Percentiles rank a stretch among this genome's conserved stretches.
These are phyloP conservation scores for Neolentinus lepideus DNA, from an alignment of 1,284 basidiomycete genomes.

Conservation along the genomic window DNA sequence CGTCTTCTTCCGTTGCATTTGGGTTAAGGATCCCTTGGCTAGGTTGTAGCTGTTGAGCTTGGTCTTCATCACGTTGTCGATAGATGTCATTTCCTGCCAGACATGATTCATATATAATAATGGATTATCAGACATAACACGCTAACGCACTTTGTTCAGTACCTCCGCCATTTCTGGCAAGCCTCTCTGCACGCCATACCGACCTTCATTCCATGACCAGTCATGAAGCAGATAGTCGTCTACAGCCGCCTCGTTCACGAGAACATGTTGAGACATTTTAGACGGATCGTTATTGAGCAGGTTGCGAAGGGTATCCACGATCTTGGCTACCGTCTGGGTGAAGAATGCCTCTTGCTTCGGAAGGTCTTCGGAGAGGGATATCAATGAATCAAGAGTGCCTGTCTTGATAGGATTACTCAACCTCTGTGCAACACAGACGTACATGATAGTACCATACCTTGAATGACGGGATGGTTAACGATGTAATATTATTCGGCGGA, in stretches of 20 bases:
- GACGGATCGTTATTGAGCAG: constrained; percentile 85
- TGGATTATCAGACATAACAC: constrained; percentile 2
- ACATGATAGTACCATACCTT: constrained; percentile 42
- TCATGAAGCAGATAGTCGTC: constrained; percentile 75
- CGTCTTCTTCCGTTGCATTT: constrained; percentile 94
- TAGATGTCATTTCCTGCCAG: constrained; percentile 78
- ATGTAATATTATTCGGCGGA: constrained; percentile 38
- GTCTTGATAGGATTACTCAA: constrained; percentile 48
- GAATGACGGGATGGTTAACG: constrained; percentile 67
- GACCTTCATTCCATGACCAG: constrained; percentile 88
- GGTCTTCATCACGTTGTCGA: constrained; percentile 85
- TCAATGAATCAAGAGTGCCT: constrained; percentile 88
- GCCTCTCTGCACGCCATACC: constrained; percentile 78
- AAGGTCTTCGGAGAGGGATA: constrained; percentile 87
- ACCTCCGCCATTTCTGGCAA: constrained; percentile 78
- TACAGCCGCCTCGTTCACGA: constrained; percentile 77
- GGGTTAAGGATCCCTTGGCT: constrained; percentile 89
- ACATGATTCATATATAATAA: background rate
- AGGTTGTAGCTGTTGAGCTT: constrained; percentile 92
- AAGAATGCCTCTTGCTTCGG: constrained; percentile 91
- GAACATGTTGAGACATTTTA: constrained; percentile 78
- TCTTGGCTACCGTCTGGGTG: constrained; percentile 85
- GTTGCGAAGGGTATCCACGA: constrained; percentile 90
- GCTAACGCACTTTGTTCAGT: constrained; percentile 64
- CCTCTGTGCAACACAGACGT: constrained; percentile 5